phyloP scores from a whole-genome alignment of 441 rosid genomes.

The Erodium texanum region DNA sequence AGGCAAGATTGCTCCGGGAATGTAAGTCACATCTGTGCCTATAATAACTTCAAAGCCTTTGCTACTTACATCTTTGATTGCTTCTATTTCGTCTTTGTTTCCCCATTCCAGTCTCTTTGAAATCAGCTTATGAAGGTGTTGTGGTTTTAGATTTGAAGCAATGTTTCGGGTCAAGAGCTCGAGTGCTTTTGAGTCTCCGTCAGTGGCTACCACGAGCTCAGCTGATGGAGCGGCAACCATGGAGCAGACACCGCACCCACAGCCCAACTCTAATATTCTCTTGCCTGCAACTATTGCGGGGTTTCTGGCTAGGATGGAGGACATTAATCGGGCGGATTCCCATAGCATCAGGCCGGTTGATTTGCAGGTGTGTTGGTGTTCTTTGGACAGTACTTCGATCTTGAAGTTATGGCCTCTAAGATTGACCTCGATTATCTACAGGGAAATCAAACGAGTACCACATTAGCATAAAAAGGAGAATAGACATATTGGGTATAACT shows the following conservation, averaged over 20 bases:
- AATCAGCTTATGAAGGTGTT: conserved; percentile 34
- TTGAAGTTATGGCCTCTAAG: conserved; percentile 34
- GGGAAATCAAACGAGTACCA: background rate
- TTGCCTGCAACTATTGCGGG: conserved; percentile 58
- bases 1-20: conserved; percentile 58
- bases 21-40: conserved; percentile 74
- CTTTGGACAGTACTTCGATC: conserved; percentile 60
- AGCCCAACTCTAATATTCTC: conserved; percentile 67
- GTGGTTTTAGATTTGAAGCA: conserved; percentile 37
- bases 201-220: conserved; percentile 62
- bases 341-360: conserved; percentile 91
- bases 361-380: conserved; percentile 79
- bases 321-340: conserved; percentile 93
- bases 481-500: background rate
- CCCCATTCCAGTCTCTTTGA: conserved; percentile 70
- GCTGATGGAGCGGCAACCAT: conserved; percentile 60
- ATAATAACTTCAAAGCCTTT: conserved; percentile 66
- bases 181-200: conserved; percentile 56
- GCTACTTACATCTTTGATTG: conserved; percentile 28
- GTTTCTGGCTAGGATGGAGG: conserved; percentile 62
- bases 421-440: conserved; percentile 46
- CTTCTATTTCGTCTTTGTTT: conserved; percentile 45
- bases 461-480: background rate
- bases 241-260: conserved; percentile 76
- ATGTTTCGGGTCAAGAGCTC: conserved; percentile 48